Base-by-base conservation (phyloP, 768 basidiomycete species). In the Mycena indigotica region DNA sequence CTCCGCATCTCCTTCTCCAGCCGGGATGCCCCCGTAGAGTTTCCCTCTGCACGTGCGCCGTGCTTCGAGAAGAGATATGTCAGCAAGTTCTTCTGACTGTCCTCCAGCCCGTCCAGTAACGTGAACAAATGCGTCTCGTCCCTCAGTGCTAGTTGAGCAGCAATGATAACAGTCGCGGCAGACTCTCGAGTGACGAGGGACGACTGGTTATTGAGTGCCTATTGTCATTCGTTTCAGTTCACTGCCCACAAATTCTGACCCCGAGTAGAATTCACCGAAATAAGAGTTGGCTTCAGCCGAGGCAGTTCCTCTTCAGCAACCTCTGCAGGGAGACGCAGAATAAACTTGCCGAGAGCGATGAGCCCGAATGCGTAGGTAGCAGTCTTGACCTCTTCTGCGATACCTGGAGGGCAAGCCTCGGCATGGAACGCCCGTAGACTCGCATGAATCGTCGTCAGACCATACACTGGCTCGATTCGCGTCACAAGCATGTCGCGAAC, bases 21-120 rank as follows among this genome's bases (percentile, higher is more conserved):
- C 28, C 88, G 83, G 16, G 73, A 73, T n/a, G 71, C 72, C 8
- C 75, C 74, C 35, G 69, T 68, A 3, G 68, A 69, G 25, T 66
- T 67, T 13, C 67, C 68, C 50, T 70, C 64, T 41, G 83, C 89
- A 21, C 92, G 78, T 10, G 82, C 89, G 28, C 86, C 86, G 65
- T 93, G 89, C 70, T 93, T 94, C 70, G 93, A 92, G 62, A 95
- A 95, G 55, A 93, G 77, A 63, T 95, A 95, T 1, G 93, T 92
- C 49, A 95, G 76, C 17, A 94, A 76, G 67, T 95, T 93, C 79
- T 93, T 93, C 79, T 94, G 92, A 65, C 91, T 91, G 58, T 92
- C 88, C n/a, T 90, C 85, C 39, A 95, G 77, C 4, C 88, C 89
- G 56, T 91, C 89, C 44, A 95, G 75, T 17, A 95, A 81, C 32